phyloP scores from a whole-genome alignment of 2,329 filamentous ascomycete genomes.

The Colletotrichum sp. region DNA sequence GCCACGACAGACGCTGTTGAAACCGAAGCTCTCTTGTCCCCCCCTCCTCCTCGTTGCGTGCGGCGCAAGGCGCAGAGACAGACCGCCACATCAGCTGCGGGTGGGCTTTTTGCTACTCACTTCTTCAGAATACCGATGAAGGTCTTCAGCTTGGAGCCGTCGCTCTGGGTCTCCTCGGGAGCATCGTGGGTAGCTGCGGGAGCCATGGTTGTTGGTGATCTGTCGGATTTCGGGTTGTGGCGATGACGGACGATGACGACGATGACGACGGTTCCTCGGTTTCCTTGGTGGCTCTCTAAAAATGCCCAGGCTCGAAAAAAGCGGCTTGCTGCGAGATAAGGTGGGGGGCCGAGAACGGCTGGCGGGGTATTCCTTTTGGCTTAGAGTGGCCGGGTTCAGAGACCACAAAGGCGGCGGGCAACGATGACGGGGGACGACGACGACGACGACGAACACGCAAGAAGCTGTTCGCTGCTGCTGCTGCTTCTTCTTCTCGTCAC shows the following conservation, averaged over 20 bases:
- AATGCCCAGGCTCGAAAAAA: slow-evolving; percentile 6
- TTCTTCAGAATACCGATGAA: slow-evolving; percentile 88
- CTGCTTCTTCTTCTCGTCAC: neutral
- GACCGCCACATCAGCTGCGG: neutral
- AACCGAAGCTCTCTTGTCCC: neutral
- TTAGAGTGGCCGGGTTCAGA: neutral
- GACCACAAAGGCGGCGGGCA: neutral
- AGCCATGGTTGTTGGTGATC: slow-evolving; percentile 33
- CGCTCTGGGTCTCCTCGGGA: slow-evolving; percentile 63
- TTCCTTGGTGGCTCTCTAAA: neutral
- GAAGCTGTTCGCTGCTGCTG: neutral
- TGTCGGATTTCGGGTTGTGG: neutral
- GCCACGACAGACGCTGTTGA: neutral
- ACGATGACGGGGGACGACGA: neutral
- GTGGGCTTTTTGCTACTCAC: slow-evolving; percentile 56
- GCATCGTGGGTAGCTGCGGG: slow-evolving; percentile 38
- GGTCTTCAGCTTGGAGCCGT: slow-evolving; percentile 86
- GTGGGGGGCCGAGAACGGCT: slow-evolving; percentile 21
- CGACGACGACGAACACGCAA: neutral
- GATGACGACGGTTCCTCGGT: slow-evolving; percentile 14
- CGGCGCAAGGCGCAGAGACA: neutral
- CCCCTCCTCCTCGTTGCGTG: neutral
- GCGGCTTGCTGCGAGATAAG: slow-evolving; percentile 17
- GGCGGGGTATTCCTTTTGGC: neutral
- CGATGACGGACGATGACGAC: slow-evolving; percentile 4